phyloP scores from a whole-genome alignment of 1,284 basidiomycete species.

The Rhodotorula mucilaginosa region DNA sequence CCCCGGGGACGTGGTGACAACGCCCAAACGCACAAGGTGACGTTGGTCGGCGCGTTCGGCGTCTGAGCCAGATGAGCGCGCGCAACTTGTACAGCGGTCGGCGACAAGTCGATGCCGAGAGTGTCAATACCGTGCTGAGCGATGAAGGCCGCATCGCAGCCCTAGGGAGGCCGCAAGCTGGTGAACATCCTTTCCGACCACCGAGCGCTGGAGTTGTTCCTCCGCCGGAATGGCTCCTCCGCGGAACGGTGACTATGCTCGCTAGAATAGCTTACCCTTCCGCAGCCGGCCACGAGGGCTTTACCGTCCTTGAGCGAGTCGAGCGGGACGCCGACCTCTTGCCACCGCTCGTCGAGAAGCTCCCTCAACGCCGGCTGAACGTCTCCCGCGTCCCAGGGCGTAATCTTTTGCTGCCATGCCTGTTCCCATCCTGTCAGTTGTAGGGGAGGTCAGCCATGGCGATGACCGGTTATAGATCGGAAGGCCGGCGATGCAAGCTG shows the following conservation, averaged over 20 bases:
- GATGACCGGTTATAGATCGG: neutral
- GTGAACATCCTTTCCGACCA: no score
- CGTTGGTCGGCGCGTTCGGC: conserved; percentile 15
- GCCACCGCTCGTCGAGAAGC: conserved; percentile 29
- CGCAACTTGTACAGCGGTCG: conserved; percentile 36
- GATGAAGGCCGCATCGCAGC: conserved; percentile 41
- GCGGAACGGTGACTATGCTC: no score
- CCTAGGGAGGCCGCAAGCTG: conserved; percentile 1
- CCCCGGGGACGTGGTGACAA: no score
- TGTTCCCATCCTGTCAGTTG: conserved; percentile 23
- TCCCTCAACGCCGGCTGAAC: conserved; percentile 33
- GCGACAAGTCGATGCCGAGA: conserved; percentile 39
- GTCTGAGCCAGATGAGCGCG: conserved; percentile 7
- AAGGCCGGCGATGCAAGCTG: neutral
- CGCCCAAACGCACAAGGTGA: conserved; percentile 19
- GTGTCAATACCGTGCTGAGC: conserved; percentile 34
- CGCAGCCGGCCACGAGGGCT: conserved; percentile 33
- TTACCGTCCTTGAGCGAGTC: conserved; percentile 10
- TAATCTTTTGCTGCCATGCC: conserved; percentile 20
- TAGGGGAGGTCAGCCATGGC: no score
- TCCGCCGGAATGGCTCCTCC: no score
- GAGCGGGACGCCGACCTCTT: conserved; percentile 7
- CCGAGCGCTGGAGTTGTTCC: no score
- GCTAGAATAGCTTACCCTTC: conserved; percentile 7
- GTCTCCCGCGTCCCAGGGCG: conserved; percentile 27